Conservation (phyloP, 129 eudicot species). For the Lactuca sativa region DNA sequence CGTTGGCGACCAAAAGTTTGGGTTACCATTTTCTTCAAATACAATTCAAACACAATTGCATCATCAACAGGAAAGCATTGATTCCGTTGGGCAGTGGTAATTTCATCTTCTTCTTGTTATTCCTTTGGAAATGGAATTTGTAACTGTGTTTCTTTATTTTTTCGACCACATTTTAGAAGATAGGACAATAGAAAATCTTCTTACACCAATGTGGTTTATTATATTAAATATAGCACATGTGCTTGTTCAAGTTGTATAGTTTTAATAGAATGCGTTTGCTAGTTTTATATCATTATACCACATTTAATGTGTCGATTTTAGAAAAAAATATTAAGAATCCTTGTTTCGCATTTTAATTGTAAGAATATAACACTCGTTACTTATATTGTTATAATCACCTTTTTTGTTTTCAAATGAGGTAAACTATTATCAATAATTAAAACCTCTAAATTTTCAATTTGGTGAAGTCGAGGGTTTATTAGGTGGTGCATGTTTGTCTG, state of each 20-base stretch:
- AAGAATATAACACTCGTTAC: background rate
- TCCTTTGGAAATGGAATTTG: background rate
- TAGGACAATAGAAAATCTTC: slow-evolving; percentile 10
- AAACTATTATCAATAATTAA: background rate
- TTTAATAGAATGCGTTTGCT: slow-evolving; percentile 5
- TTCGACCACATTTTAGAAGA: slow-evolving; percentile 10
- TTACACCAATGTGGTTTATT: slow-evolving; percentile 7
- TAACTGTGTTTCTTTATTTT: background rate
- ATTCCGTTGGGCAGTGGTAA: slow-evolving; percentile 58
- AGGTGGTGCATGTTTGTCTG: background rate
- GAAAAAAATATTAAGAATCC: background rate
- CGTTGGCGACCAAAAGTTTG: slow-evolving; percentile 44
- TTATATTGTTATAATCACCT: background rate
- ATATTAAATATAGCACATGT: slow-evolving; percentile 4
- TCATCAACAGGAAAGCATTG: slow-evolving; percentile 54
- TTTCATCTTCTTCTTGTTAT: slow-evolving; percentile 1
- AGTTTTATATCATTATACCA: background rate
- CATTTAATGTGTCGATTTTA: background rate
- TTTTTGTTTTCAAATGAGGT: background rate
- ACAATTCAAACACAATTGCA: slow-evolving; percentile 41
- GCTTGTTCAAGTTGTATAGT: slow-evolving; percentile 20
- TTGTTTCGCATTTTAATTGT: background rate
- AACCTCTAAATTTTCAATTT: background rate
- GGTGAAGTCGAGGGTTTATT: background rate
- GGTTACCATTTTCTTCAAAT: slow-evolving; percentile 48